Base-by-base conservation (phyloP, 1,284 basidiomycete genomes). In the Volvariella surrecta region DNA sequence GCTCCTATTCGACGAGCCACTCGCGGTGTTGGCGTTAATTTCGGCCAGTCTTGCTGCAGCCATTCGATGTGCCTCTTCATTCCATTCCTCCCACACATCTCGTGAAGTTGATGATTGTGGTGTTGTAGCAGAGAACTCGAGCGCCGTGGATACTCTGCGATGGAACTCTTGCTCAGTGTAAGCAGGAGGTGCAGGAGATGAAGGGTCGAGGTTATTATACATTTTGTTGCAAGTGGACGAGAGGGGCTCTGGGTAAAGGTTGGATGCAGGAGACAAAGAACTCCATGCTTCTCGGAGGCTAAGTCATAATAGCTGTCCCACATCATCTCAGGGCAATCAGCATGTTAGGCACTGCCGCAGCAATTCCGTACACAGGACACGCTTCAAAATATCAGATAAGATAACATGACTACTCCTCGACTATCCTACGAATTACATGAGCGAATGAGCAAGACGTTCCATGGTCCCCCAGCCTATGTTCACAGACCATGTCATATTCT, bases 91-190 rank as follows among this genome's bases (percentile, higher is more conserved):
- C 66, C 70, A 76, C 43, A 66, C 66, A n/a, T 72, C 69, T 39
- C 64, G 62, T 40, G 47, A 42, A 11, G 37, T 42, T 46, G 56
- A 52, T 24, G 59, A 55, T 20, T 62, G 57, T 19, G 57, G 52
- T n/a, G 54, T 50, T 30, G 52, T 52, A 9, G 62, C 46, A 16
- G 72, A 74, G 30, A 61, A 50, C 40, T 73, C 60, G 8, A 71
- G 45, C 4, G 68, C 69, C 28, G 60, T 58, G 1, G 66, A 56
- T 35, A 71, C 61, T 57, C 80, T 83, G 37, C 62, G 68, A 56
- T 82, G 75, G 35, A 71, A 74, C 47, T 77, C 74, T 47, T 71
- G 66, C 40, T 76, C 67, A 39, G 64, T 52, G 66, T 74, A 61
- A 48, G 62, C 60, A 65, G 73, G 67, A 63, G 83, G 51, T 63